Evolutionary conservation across 2,329 filamentous ascomycete species (phyloP).

Genomic region (Hypoxylon sp.): DNA sequence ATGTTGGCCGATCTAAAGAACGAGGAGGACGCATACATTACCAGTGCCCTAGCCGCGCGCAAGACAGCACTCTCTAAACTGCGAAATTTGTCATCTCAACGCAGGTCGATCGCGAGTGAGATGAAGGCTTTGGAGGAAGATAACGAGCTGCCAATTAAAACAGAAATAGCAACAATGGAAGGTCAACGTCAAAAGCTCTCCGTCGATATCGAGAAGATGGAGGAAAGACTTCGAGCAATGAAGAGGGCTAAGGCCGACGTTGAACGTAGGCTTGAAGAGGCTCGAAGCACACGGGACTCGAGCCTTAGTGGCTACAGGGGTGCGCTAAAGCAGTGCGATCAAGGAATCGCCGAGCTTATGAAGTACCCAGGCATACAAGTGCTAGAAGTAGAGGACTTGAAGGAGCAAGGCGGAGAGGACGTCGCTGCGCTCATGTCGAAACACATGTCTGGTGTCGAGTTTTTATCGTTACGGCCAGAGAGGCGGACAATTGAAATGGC

Average conservation of each 20-base stretch:
- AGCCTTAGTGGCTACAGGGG: conserved; percentile 80
- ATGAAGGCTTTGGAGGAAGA: conserved; percentile 69
- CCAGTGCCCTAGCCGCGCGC: conserved; percentile 69
- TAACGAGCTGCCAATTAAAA: conserved; percentile 70
- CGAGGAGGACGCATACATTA: conserved; percentile 76
- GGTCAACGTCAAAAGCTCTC: conserved; percentile 69
- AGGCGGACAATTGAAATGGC: conserved; percentile 80
- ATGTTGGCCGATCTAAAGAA: conserved; percentile 76
- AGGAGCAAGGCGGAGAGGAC: conserved; percentile 39
- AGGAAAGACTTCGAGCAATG: conserved; percentile 74
- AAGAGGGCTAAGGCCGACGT: conserved; percentile 73
- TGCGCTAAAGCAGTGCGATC: conserved; percentile 76
- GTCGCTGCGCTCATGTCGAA: conserved; percentile 42
- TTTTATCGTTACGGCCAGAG: conserved; percentile 73
- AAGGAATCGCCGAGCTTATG: conserved; percentile 72
- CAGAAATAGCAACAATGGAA: conserved; percentile 72
- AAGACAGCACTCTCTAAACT: conserved; percentile 72
- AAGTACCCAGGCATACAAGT: conserved; percentile 69
- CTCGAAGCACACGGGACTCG: conserved; percentile 76
- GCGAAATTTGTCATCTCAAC: conserved; percentile 66
- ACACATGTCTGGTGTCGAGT: conserved; percentile 64
- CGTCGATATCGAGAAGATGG: conserved; percentile 75
- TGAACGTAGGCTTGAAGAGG: conserved; percentile 71
- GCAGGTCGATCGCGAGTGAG: conserved; percentile 65
- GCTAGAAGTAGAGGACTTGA: conserved; percentile 64